A percentile compares a stretch with the other conserved stretches of the same genome.
phyloP scores from a whole-genome alignment of 352 stramenopile species.

The Lagenidium sp. region DNA sequence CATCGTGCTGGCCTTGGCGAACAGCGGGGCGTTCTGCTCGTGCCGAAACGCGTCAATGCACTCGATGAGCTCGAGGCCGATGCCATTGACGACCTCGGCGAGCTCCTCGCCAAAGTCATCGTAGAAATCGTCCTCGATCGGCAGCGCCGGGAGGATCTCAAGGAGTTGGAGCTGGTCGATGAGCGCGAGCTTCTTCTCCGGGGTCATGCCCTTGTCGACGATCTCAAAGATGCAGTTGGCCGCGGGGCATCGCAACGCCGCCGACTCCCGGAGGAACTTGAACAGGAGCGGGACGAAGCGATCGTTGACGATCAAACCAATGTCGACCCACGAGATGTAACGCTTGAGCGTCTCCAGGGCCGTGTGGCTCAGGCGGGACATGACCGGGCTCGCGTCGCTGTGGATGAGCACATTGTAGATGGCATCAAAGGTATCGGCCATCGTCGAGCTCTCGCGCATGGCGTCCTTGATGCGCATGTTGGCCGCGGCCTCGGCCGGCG shows the following conservation, averaged over 20 bases:
- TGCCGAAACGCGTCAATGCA: conserved; percentile 76
- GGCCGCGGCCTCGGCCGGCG: conserved; percentile 36
- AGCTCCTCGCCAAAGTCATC: conserved; percentile 80
- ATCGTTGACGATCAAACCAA: conserved; percentile 75
- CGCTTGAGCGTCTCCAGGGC: conserved; percentile 74
- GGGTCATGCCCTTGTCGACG: conserved; percentile 80
- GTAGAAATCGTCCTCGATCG: conserved; percentile 65
- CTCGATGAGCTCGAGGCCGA: conserved; percentile 71
- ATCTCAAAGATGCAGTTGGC: conserved; percentile 83
- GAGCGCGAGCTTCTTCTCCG: conserved; percentile 77
- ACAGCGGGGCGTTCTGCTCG: conserved; percentile 27
- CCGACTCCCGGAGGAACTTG: conserved; percentile 51
- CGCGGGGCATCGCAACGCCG: conserved; percentile 49
- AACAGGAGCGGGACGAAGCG: conserved; percentile 69
- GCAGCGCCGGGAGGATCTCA: conserved; percentile 40
- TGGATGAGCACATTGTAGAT: conserved; percentile 80
- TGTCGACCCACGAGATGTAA: conserved; percentile 86
- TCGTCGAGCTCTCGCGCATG: conserved; percentile 69
- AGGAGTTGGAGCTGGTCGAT: conserved; percentile 62
- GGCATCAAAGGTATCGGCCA: conserved; percentile 72
- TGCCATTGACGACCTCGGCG: conserved; percentile 73
- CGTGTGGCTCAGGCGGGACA: conserved; percentile 50
- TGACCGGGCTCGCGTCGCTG: conserved; percentile 55
- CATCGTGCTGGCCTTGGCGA: conserved; percentile 48
- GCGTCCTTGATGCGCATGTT: conserved; percentile 88